A percentile compares a stretch with the other conserved stretches of the same genome.
Conservation (phyloP, 148 eudicot genomes). For the Arbutus unedo region DNA sequence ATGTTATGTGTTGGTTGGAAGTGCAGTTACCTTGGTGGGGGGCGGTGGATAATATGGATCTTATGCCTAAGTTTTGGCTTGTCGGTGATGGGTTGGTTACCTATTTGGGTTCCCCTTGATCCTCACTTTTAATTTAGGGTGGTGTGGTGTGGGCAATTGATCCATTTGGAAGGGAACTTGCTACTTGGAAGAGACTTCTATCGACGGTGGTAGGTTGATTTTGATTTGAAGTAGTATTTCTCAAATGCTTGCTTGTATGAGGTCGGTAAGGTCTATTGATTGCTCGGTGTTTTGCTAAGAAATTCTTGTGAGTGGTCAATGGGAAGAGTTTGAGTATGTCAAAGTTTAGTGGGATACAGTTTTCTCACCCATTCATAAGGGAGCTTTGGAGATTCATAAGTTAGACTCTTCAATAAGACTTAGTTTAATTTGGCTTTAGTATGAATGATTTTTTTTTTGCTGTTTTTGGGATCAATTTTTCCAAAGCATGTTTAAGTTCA, state of each 20-base stretch:
- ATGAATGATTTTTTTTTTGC: not conserved
- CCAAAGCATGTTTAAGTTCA: not conserved
- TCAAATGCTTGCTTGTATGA: not conserved
- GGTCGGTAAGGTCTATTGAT: not conserved
- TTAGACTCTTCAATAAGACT: not conserved
- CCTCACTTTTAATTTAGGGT: not conserved
- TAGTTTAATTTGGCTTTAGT: not conserved
- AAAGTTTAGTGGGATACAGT: not conserved
- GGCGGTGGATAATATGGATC: not conserved
- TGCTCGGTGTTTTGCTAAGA: not conserved
- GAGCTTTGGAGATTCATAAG: not conserved
- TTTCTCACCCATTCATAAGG: not conserved
- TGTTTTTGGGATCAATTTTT: not conserved
- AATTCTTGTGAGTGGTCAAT: not conserved
- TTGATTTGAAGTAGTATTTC: not conserved
- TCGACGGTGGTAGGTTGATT: not conserved
- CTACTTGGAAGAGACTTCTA: not conserved
- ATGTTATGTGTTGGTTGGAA: not conserved
- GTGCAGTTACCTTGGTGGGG: no score
- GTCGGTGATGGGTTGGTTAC: not conserved
- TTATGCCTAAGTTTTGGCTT: not conserved
- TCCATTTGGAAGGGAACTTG: not conserved
- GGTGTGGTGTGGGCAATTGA: not conserved
- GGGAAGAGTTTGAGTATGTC: not conserved
- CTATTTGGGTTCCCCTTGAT: not conserved